Conservation (phyloP, 768 basidiomycete genomes). For the Suillus variegatus region DNA sequence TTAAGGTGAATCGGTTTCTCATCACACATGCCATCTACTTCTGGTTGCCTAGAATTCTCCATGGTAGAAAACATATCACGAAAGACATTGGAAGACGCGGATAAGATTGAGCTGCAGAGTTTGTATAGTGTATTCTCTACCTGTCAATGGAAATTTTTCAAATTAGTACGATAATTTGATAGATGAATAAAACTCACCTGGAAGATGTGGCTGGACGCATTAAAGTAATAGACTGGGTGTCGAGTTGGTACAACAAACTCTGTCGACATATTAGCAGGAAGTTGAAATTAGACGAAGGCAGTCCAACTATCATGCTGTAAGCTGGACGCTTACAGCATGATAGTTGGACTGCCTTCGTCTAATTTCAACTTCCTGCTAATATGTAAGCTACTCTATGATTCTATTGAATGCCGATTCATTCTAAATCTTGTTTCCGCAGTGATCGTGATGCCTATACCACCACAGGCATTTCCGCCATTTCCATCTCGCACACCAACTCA, state of each 20-base stretch:
- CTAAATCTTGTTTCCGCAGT: slow-evolving; percentile 4
- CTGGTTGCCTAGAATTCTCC: not conserved
- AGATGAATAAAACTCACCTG: too few species aligned
- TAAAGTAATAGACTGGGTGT: not conserved
- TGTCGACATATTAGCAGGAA: not conserved
- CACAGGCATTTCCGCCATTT: not conserved
- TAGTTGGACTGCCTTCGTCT: too few species aligned
- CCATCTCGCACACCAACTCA: not conserved
- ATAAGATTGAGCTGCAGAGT: not conserved
- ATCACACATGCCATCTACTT: not conserved
- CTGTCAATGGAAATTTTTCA: too few species aligned
- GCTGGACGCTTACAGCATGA: not conserved
- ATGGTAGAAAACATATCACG: not conserved
- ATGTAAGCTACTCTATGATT: too few species aligned
- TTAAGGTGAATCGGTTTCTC: not conserved
- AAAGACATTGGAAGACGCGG: not conserved
- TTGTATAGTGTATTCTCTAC: too few species aligned
- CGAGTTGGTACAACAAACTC: not conserved
- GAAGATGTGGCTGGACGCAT: too few species aligned
- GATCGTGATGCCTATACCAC: not conserved
- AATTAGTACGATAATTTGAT: too few species aligned
- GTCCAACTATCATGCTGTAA: too few species aligned
- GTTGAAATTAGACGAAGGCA: too few species aligned
- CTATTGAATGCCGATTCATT: not conserved
- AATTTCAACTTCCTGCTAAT: too few species aligned